phyloP scores from a whole-genome alignment of 768 basidiomycete genomes.

The Hypholoma sublateritium region DNA sequence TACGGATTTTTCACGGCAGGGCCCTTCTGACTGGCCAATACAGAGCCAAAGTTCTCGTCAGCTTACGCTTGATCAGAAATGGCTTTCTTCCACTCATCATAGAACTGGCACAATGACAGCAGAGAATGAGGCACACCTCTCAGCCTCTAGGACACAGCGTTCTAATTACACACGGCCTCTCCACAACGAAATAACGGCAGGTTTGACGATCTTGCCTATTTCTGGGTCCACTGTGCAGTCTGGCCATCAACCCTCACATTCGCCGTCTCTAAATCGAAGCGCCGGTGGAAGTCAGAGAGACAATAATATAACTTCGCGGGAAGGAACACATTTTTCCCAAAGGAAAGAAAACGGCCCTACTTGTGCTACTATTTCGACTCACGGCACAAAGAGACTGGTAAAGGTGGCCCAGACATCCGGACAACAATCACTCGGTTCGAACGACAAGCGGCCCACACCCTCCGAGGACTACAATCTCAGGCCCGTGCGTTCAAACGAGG shows the following conservation, averaged over 20 bases:
- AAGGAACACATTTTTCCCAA: background rate
- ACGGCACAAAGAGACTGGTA: background rate
- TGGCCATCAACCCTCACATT: background rate
- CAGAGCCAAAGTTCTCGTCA: background rate
- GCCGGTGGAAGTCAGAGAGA: background rate
- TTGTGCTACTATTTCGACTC: background rate
- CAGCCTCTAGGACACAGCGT: background rate
- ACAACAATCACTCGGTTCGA: background rate
- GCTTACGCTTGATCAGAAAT: background rate
- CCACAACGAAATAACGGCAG: background rate
- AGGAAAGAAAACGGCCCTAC: background rate
- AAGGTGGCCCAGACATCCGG: conserved; percentile 1
- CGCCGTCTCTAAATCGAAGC: background rate
- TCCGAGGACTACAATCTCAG: conserved; percentile 1
- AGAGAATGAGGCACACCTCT: background rate
- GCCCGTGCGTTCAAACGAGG: background rate
- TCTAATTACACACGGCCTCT: background rate
- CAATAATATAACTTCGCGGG: background rate
- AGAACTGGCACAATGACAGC: background rate
- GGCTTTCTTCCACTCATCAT: conserved; percentile 1
- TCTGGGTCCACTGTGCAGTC: background rate
- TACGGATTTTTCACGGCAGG: background rate
- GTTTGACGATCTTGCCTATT: background rate
- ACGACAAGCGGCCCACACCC: background rate
- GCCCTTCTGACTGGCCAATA: background rate